Evolutionary conservation across 805 yeast genomes (phyloP).

Genomic region (Saccharomycopsis sp.): DNA sequence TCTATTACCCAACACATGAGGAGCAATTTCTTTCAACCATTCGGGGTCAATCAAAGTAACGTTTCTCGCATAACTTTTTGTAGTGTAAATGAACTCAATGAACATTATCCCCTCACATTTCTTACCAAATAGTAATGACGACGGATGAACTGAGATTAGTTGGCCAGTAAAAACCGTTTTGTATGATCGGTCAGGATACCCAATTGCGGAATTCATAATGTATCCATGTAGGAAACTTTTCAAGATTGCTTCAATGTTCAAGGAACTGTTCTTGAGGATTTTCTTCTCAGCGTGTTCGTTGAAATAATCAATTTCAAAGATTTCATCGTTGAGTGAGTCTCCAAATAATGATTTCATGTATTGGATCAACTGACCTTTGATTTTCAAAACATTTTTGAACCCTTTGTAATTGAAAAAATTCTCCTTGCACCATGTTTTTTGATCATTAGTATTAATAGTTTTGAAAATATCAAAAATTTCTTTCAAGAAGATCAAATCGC

Average conservation of each 20-base stretch:
- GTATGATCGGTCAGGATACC: conserved; percentile 89
- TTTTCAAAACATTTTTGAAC: conserved; percentile 63
- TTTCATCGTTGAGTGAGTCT: conserved; percentile 9
- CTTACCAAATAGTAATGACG: conserved; percentile 76
- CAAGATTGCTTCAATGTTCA: conserved; percentile 49
- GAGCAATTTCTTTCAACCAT: conserved; percentile 81
- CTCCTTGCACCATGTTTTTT: conserved; percentile 75
- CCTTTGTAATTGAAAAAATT: conserved; percentile 70
- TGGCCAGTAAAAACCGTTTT: conserved; percentile 81
- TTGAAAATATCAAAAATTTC: conserved; percentile 57
- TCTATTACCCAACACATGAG: conserved; percentile 40
- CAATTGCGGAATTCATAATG: conserved; percentile 83
- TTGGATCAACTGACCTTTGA: conserved; percentile 62
- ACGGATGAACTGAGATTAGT: conserved; percentile 80
- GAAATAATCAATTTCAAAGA: conserved; percentile 8
- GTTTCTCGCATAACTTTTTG: conserved; percentile 84
- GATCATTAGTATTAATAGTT: conserved; percentile 40
- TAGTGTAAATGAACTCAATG: conserved; percentile 86
- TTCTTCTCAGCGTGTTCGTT: conserved; percentile 21
- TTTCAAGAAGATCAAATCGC: conserved; percentile 76
- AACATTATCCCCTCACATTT: conserved; percentile 84
- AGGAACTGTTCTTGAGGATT: conserved; percentile 1
- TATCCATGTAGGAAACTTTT: conserved; percentile 79
- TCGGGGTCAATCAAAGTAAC: conserved; percentile 73
- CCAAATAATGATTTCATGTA: conserved; percentile 47